Evolutionary conservation across 1,284 basidiomycete species (phyloP).

Genomic region (Xanthoconium separans): DNA sequence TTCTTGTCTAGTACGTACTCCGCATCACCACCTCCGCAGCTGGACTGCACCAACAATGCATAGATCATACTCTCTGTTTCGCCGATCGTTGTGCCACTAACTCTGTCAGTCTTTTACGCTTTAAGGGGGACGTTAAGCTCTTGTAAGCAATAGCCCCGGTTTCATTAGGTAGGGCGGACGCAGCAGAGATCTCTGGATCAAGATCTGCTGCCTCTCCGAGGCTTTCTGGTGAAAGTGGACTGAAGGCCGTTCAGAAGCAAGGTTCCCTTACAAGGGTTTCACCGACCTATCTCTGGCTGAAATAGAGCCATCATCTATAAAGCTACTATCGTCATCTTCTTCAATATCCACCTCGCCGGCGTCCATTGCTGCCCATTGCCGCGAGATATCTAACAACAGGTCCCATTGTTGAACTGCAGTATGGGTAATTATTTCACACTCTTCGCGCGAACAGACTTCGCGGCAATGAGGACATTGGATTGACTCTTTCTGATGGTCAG

Average conservation of each 20-base stretch:
- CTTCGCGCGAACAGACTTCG: slow-evolving; percentile 30
- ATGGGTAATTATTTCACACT: slow-evolving; percentile 40
- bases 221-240: slow-evolving; percentile 4
- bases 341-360: slow-evolving; percentile 18
- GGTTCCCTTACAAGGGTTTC: neutral
- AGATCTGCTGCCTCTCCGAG: neutral
- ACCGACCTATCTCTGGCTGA: slow-evolving; percentile 10
- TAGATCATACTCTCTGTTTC: slow-evolving; percentile 42
- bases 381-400: slow-evolving; percentile 42
- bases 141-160: slow-evolving; percentile 14
- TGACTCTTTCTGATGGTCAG: neutral
- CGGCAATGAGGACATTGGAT: slow-evolving; percentile 46
- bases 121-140: slow-evolving; percentile 24
- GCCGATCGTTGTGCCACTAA: slow-evolving; percentile 36
- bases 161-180: slow-evolving; percentile 1
- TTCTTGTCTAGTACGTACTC: slow-evolving; percentile 28
- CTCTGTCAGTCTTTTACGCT: slow-evolving; percentile 15
- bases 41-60: slow-evolving; percentile 34
- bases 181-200: neutral
- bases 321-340: slow-evolving; percentile 8
- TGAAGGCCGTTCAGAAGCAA: slow-evolving; percentile 12
- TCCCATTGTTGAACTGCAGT: slow-evolving; percentile 52
- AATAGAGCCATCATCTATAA: neutral
- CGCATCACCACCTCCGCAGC: slow-evolving; percentile 16
- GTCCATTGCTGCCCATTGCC: slow-evolving; percentile 41